Conservation (phyloP, 306 rosid species). For the Gastrolobium bilobum region DNA sequence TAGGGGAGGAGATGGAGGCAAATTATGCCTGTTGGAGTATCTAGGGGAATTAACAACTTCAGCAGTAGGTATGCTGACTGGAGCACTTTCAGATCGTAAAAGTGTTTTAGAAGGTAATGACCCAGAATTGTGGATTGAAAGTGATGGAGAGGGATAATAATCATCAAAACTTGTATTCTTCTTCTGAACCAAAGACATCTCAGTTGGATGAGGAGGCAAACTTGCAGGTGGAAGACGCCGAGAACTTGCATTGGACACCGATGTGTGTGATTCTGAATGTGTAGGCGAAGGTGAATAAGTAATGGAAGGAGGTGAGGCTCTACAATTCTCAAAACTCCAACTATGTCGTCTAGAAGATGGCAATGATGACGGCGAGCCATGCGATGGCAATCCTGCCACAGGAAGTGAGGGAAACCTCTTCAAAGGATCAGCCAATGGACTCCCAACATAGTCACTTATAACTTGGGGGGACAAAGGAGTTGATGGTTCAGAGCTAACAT, state of each 20-base stretch:
- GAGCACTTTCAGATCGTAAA: conserved; percentile 86
- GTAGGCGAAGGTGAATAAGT: conserved; percentile 78
- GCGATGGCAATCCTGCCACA: conserved; percentile 56
- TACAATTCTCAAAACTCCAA: conserved; percentile 70
- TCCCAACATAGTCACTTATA: conserved; percentile 85
- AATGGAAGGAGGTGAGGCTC: conserved; percentile 67
- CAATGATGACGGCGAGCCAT: conserved; percentile 64
- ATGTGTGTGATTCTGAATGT: conserved; percentile 66
- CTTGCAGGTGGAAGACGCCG: conserved; percentile 61
- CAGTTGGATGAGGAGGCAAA: conserved; percentile 80
- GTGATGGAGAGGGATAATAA: conserved; percentile 74
- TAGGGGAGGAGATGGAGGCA: conserved; percentile 74
- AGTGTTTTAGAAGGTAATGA: conserved; percentile 60
- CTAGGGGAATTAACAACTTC: conserved; percentile 59
- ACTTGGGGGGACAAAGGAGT: conserved; percentile 78
- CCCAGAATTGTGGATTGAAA: conserved; percentile 66
- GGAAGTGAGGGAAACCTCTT: conserved; percentile 73
- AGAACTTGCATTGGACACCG: conserved; percentile 57
- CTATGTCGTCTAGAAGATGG: conserved; percentile 71
- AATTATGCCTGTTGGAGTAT: conserved; percentile 55
- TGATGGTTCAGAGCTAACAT: conserved; percentile 68
- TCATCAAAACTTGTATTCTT: conserved; percentile 68
- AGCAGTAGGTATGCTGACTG: conserved; percentile 62
- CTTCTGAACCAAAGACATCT: conserved; percentile 60
- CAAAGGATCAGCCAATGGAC: conserved; percentile 78